phyloP scores from a whole-genome alignment of 805 yeast species.

The Wickerhamiella allomyrinae region DNA sequence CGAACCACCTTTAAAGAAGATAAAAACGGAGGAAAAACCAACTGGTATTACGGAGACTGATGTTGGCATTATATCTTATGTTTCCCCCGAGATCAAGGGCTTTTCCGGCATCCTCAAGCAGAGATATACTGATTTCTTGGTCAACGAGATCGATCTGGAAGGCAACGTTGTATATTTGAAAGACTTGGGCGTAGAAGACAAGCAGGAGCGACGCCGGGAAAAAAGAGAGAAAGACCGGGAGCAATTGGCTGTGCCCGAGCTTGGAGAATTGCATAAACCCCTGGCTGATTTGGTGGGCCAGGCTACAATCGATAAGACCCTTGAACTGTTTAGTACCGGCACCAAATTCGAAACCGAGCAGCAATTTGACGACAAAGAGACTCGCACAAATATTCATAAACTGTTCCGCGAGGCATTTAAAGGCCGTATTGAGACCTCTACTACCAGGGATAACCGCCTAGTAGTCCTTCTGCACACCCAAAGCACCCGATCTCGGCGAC shows the following conservation, averaged over 20 bases:
- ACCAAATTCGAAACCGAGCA: slow-evolving; percentile 42
- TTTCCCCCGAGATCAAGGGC: slow-evolving; percentile 43
- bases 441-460: slow-evolving; percentile 47
- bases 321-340: slow-evolving; percentile 40
- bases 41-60: slow-evolving; percentile 51
- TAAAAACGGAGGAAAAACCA: slow-evolving; percentile 3
- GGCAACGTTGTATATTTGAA: slow-evolving; percentile 61
- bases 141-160: slow-evolving; percentile 62
- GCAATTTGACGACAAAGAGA: slow-evolving; percentile 48
- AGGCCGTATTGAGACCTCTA: slow-evolving; percentile 63
- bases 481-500: slow-evolving; percentile 21
- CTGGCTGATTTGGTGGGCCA: slow-evolving; percentile 45
- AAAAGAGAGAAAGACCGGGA: slow-evolving; percentile 12
- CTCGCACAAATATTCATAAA: slow-evolving; percentile 69
- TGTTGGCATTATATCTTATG: slow-evolving; percentile 74
- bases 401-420: slow-evolving; percentile 59
- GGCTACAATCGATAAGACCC: slow-evolving; percentile 42
- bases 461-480: slow-evolving; percentile 42
- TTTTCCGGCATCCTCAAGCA: slow-evolving; percentile 73
- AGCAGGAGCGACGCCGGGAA: slow-evolving; percentile 14
- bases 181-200: slow-evolving; percentile 27
- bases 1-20: slow-evolving; percentile 3
- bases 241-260: slow-evolving; percentile 6
- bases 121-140: slow-evolving; percentile 84
- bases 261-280: slow-evolving; percentile 29